Evolutionary conservation across 2,329 filamentous ascomycete genomes (phyloP).

Genomic region (Fusarium keratoplasticum): DNA sequence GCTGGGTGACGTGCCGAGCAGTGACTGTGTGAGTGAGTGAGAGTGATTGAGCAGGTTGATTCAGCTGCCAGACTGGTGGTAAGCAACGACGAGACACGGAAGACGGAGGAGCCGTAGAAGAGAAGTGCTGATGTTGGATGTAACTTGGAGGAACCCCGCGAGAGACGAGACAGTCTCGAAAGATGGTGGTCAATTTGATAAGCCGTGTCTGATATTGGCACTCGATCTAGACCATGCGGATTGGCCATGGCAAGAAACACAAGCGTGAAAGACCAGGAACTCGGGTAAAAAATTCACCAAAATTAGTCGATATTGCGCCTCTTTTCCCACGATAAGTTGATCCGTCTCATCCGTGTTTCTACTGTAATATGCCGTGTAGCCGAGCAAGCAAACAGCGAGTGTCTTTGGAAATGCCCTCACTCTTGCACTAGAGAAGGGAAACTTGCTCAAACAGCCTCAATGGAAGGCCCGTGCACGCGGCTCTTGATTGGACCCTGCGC

Average conservation of each 20-base stretch:
- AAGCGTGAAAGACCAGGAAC: not conserved
- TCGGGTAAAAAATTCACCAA: not conserved
- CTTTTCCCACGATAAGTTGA: not conserved
- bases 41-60: constrained; percentile 37
- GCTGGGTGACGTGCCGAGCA: not conserved
- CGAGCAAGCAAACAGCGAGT: not conserved
- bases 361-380: constrained; percentile 27
- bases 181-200: not conserved
- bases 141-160: constrained; percentile 1
- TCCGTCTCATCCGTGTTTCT: constrained; percentile 25
- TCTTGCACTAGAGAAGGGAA: constrained; percentile 29
- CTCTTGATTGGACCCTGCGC: constrained; percentile 34
- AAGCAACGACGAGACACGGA: not conserved
- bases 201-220: constrained; percentile 1
- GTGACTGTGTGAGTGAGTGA: not conserved
- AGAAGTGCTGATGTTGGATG: constrained; percentile 12
- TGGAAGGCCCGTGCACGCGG: constrained; percentile 27
- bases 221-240: not conserved
- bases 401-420: constrained; percentile 9
- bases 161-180: not conserved
- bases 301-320: not conserved
- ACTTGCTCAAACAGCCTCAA: constrained; percentile 57
- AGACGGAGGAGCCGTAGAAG: not conserved
- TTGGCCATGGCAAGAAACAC: not conserved
- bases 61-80: not conserved